Evolutionary conservation across 2,329 filamentous ascomycete genomes (phyloP).

Genomic region (Diaporthe batatas): DNA sequence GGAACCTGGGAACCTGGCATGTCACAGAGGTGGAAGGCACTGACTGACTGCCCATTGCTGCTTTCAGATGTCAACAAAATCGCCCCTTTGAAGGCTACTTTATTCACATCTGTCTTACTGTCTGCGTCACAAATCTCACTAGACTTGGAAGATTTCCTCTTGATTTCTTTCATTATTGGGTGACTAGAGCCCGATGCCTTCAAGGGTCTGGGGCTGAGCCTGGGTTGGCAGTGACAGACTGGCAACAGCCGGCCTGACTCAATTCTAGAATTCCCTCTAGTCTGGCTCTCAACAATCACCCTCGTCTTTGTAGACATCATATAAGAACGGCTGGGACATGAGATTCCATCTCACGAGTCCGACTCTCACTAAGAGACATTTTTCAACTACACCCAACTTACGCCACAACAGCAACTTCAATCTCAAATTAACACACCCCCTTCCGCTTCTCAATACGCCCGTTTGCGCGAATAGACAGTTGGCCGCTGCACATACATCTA

Average conservation of each 20-base stretch:
- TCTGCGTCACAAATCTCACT: neutral
- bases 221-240: neutral
- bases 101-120: neutral
- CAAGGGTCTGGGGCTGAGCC: neutral
- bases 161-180: neutral
- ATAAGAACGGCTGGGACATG: conserved; percentile 16
- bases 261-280: conserved; percentile 22
- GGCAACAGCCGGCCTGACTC: conserved; percentile 32
- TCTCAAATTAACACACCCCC: neutral
- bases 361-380: conserved; percentile 2
- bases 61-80: neutral
- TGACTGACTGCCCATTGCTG: neutral
- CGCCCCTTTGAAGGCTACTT: neutral
- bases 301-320: conserved; percentile 28
- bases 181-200: neutral
- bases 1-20: neutral
- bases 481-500: neutral
- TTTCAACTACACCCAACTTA: neutral
- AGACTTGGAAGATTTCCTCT: neutral
- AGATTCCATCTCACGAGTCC: conserved; percentile 2
- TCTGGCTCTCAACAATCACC: conserved; percentile 3
- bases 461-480: conserved; percentile 1
- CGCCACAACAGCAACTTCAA: neutral
- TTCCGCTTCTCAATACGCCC: neutral
- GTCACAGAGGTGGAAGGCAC: neutral